Evolutionary conservation across 306 rosid genomes (phyloP).

Genomic region (Parietaria judaica): DNA sequence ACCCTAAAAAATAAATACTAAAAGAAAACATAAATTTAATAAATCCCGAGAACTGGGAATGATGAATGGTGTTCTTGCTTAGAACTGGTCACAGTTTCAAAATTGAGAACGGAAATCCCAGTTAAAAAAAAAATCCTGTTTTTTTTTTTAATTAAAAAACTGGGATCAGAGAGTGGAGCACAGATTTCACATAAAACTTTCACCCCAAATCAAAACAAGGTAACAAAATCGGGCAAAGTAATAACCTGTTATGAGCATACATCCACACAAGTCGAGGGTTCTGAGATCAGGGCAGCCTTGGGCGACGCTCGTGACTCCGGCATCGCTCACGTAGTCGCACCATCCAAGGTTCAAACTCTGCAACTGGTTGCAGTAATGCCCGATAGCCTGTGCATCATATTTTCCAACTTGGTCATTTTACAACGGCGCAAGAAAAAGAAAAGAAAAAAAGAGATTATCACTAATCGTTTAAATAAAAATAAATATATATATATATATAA

Average conservation of each 20-base stretch:
- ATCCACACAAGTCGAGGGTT: constrained; percentile 73
- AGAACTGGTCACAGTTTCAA: too few relatives aligned
- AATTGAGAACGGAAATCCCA: too few relatives aligned
- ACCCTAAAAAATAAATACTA: too few relatives aligned
- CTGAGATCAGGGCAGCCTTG: constrained; percentile 88
- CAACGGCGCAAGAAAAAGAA: too few relatives aligned
- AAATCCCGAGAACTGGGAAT: too few relatives aligned
- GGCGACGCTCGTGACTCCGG: constrained; percentile 80
- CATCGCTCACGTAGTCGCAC: constrained; percentile 79
- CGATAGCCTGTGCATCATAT: constrained; percentile 60
- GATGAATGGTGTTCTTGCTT: too few relatives aligned
- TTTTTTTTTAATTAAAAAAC: too few relatives aligned
- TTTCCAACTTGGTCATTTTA: not conserved
- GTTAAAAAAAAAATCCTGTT: too few relatives aligned
- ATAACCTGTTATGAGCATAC: constrained; percentile 80
- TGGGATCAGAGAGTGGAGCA: too few relatives aligned
- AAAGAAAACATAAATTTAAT: too few relatives aligned
- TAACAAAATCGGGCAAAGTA: not conserved
- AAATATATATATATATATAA: not conserved
- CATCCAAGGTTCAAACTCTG: constrained; percentile 86
- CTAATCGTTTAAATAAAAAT: not conserved
- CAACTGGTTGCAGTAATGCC: constrained; percentile 63
- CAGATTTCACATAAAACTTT: too few relatives aligned
- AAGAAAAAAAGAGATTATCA: not conserved
- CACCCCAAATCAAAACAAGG: too few relatives aligned